Evolutionary conservation across 495 filamentous ascomycete species (phyloP), one percentile per base, ranked within the genome.

Genomic region (Podospora conica): DNA sequence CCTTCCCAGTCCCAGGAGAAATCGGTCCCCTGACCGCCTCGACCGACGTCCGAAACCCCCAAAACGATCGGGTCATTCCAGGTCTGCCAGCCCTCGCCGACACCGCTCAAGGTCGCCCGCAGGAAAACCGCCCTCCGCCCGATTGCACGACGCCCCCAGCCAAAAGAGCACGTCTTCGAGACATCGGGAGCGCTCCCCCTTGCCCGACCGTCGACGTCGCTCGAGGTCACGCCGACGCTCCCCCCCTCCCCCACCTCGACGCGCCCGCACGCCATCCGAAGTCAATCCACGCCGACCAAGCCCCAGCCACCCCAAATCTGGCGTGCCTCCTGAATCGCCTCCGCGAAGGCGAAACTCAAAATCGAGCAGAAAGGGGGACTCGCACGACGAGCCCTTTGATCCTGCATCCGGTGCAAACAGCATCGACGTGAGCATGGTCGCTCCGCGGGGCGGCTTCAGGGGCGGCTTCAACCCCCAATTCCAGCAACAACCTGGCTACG

Each of bases 351-450:
- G 75, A 25, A 75, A 74, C 53, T 75, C 80, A 54, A 76, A 74
- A 61, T 64, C 74, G 28, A 73, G 68, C 61, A 78, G 72, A 61
- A 78, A 71, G 62, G 70, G 71, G 1, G 77, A 72, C 64, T 67
- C 65, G 33, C 77, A 74, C 9, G 76, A 81, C 58, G 75, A 77
- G 10, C 33, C 66, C 63, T 65, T 76, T 48, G 70, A 79, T 57
- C 71, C 77, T 24, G 70, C 76, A 15, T 81, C 80, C 58, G 80
- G 80, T n/a, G 77, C 78, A 1, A 82, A 81, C 27, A 81, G 77
- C 59, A 71, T 82, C 61, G 81, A 82, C 70, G 80, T 80, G 27
- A 80, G 78, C 28, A 77, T 81, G 76, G 71, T 71, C 3, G 70
- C 76, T 22, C 40, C 40, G 40, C 73, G 81, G 55, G 74, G 77